Base-by-base conservation (phyloP, 306 rosid species). In the Nissolia schottii region DNA sequence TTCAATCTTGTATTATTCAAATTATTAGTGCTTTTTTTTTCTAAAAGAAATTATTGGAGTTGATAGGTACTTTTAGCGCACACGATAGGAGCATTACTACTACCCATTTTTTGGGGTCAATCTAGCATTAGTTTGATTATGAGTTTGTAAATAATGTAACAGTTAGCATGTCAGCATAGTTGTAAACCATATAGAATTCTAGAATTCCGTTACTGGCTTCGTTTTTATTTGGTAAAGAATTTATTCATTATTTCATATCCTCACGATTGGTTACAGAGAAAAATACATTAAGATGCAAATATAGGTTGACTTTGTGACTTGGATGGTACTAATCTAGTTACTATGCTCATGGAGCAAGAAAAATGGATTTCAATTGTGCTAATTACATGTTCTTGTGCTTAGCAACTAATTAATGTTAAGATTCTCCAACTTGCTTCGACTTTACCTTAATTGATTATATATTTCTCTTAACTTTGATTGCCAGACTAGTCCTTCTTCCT, bases 141-240 rank as follows among this genome's bases (percentile, higher is more conserved):
- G 77, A 71, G 85, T 34, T 76, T 85, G 88, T 87, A 82, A 31
- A 70, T 81, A 71, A 64, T 35, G 50, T 75, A 22, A 23, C 34
- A n/a, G n/a, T n/a, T n/a, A 64, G 14, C 64, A 37, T 48, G 34
- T 35, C 15, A 27, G 41, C 25, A 49, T 50, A 77, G 75, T 54
- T 48, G 59, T 56, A 77, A 32, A 13, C 19, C 29, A 70, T 40
- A 34, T 34, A 54, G n/a, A n/a, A n/a, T n/a, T n/a, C n/a, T n/a
- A n/a, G n/a, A n/a, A n/a, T n/a, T n/a, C n/a, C n/a, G n/a, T n/a
- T n/a, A 3, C 48, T 20, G 41, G 10, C 29, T 45, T 16, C 46
- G 10, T 18, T 20, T 63, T 40, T 34, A 27, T 49, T 19, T 6
- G 12, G 25, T 50, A 23, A 8, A 58, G 64, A 32, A 63, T 45